A percentile compares a stretch with the other conserved stretches of the same genome.
These are phyloP conservation scores for Cercospora zeina DNA, from an alignment of 2,329 filamentous ascomycete species.

Conservation along the genomic window DNA sequence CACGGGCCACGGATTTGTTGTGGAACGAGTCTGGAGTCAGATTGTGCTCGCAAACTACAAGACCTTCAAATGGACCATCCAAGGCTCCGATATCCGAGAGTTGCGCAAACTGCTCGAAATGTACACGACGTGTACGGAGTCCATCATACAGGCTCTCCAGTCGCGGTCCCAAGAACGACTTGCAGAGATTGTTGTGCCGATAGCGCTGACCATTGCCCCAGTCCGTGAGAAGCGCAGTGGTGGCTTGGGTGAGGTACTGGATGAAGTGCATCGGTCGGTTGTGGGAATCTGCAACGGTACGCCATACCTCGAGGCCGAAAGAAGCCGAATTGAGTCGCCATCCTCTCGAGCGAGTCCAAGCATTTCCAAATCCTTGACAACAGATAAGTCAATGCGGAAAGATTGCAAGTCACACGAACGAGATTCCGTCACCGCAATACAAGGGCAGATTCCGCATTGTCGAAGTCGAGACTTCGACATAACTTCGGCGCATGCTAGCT, in stretches of 20 bases:
- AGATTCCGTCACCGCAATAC: neutral
- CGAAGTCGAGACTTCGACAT: neutral
- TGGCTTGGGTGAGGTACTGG: conserved; percentile 35
- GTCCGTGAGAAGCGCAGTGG: conserved; percentile 36
- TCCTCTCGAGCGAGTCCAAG: conserved; percentile 25
- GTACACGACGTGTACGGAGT: conserved; percentile 45
- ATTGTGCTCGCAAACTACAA: conserved; percentile 46
- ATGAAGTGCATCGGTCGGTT: conserved; percentile 36
- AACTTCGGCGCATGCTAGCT: neutral
- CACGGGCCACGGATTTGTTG: conserved; percentile 44
- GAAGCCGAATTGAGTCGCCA: conserved; percentile 20
- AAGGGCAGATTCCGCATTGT: neutral
- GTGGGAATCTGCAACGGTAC: conserved; percentile 34
- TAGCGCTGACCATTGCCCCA: conserved; percentile 38
- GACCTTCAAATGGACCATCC: conserved; percentile 50
- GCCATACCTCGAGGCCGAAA: conserved; percentile 24
- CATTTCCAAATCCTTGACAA: conserved; percentile 11
- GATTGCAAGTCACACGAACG: neutral
- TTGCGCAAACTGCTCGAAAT: conserved; percentile 47
- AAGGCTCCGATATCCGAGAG: conserved; percentile 46
- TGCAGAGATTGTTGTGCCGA: conserved; percentile 38
- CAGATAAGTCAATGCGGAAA: neutral
- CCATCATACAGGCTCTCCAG: conserved; percentile 47
- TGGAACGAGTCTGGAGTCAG: conserved; percentile 49
- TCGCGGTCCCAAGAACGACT: conserved; percentile 43